phyloP scores from a whole-genome alignment of 2,329 filamentous ascomycete species.

The Aspergillus versicolor region DNA sequence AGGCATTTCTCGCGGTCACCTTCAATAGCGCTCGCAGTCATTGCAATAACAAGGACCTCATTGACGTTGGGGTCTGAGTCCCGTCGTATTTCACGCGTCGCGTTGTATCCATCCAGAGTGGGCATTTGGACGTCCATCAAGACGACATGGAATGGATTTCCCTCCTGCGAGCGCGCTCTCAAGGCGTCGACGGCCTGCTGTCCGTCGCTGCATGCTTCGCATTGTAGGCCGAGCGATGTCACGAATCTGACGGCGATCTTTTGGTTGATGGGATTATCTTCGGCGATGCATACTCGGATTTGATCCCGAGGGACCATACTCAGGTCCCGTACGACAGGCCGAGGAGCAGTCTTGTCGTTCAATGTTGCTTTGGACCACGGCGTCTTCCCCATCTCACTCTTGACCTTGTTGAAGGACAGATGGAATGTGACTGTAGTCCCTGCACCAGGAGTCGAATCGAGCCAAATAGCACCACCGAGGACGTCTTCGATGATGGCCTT shows the following conservation, averaged over 20 bases:
- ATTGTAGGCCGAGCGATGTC: conserved; percentile 78
- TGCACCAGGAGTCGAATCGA: conserved; percentile 70
- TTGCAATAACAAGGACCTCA: conserved; percentile 88
- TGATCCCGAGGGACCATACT: conserved; percentile 72
- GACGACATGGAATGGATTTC: conserved; percentile 80
- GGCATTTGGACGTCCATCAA: conserved; percentile 98
- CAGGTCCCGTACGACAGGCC: conserved; percentile 61
- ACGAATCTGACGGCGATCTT: conserved; percentile 92
- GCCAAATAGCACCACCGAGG: conserved; percentile 80
- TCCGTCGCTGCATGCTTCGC: conserved; percentile 88
- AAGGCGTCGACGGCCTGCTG: conserved; percentile 83
- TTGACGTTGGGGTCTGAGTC: conserved; percentile 75
- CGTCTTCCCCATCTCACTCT: conserved; percentile 55
- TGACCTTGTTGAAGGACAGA: conserved; percentile 79
- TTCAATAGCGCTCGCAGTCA: conserved; percentile 94
- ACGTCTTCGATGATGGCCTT: conserved; percentile 91
- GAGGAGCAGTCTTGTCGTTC: conserved; percentile 43
- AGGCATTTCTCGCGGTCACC: conserved; percentile 93
- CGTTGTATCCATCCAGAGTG: conserved; percentile 86
- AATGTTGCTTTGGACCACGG: conserved; percentile 52
- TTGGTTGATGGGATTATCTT: conserved; percentile 93
- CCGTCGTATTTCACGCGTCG: conserved; percentile 76
- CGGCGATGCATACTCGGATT: conserved; percentile 85
- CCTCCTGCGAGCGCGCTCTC: conserved; percentile 68
- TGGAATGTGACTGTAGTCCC: conserved; percentile 71